Conservation (phyloP, 352 stramenopile species). For the Phytopythium boreale region DNA sequence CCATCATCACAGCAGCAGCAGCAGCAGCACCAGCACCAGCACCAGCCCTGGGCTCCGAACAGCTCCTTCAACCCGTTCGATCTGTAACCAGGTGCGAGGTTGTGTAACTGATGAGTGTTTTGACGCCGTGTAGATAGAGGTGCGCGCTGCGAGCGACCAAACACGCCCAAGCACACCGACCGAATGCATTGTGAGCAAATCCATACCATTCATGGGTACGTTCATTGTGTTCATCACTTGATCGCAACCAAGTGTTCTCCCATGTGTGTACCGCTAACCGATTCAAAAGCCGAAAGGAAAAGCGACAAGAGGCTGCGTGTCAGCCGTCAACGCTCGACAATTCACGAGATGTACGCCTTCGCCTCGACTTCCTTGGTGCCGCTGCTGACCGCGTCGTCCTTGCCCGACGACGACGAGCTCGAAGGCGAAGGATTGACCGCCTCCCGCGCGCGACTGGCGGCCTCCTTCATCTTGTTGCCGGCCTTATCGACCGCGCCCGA, state of each 20-base stretch:
- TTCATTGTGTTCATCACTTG: neutral
- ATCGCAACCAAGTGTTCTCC: neutral
- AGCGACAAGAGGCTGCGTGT: neutral
- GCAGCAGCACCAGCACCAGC: conserved; percentile 10
- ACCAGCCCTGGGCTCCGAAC: conserved; percentile 10
- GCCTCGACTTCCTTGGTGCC: conserved; percentile 7
- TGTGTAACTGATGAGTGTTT: neutral
- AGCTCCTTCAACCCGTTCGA: conserved; percentile 58
- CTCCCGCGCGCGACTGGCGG: neutral
- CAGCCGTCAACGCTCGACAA: conserved; percentile 3
- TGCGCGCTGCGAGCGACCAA: neutral
- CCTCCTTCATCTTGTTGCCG: neutral
- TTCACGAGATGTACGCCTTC: conserved; percentile 1
- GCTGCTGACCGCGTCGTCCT: neutral
- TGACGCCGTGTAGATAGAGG: neutral
- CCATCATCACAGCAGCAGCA: neutral
- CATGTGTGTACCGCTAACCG: conserved; percentile 5
- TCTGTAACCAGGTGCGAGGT: conserved; percentile 18
- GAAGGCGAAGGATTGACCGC: neutral
- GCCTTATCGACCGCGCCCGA: neutral
- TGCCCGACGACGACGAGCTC: neutral
- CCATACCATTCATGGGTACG: conserved; percentile 5
- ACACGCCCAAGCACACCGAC: neutral
- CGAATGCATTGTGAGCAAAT: neutral
- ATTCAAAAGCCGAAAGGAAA: conserved; percentile 5